A percentile compares a stretch with the other conserved stretches of the same genome.
phyloP scores from a whole-genome alignment of 2,329 filamentous ascomycete species.

The Akanthomyces dipterigenus region DNA sequence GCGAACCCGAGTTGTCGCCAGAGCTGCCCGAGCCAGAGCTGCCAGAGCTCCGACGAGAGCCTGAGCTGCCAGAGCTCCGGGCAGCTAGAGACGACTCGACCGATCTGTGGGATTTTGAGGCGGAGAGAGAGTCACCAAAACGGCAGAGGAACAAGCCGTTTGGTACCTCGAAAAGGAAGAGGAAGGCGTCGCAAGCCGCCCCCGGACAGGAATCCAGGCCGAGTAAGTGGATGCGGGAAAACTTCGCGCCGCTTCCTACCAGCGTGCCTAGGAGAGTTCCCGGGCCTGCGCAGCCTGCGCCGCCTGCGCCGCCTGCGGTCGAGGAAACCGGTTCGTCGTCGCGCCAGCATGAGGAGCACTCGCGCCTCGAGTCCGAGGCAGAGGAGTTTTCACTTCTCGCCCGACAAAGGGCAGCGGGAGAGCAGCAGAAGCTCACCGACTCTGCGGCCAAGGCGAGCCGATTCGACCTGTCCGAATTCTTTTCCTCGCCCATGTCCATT shows the following conservation, averaged over 20 bases:
- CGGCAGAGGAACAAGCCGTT: slow-evolving; percentile 25
- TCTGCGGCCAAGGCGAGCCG: slow-evolving; percentile 23
- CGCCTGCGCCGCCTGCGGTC: background rate
- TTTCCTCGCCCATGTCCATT: slow-evolving; percentile 46
- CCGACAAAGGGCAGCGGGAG: slow-evolving; percentile 16
- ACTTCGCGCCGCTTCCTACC: slow-evolving; percentile 18
- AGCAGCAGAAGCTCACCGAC: slow-evolving; percentile 12
- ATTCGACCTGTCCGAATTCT: slow-evolving; percentile 48
- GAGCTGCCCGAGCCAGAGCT: background rate
- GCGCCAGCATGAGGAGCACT: background rate
- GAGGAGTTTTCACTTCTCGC: slow-evolving; percentile 42
- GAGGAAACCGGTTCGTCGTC: slow-evolving; percentile 15
- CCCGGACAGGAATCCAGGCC: slow-evolving; percentile 23
- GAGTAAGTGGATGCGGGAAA: slow-evolving; percentile 32
- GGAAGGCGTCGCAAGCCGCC: slow-evolving; percentile 13
- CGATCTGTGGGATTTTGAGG: slow-evolving; percentile 53
- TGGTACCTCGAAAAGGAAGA: slow-evolving; percentile 19
- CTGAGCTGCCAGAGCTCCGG: background rate
- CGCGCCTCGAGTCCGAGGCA: slow-evolving; percentile 9
- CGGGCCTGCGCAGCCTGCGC: background rate
- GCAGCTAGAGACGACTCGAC: slow-evolving; percentile 33
- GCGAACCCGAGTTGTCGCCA: too few relatives aligned
- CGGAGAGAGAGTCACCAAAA: slow-evolving; percentile 38
- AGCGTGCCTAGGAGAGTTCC: slow-evolving; percentile 9
- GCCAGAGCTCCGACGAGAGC: too few relatives aligned